Percentiles rank a stretch among this genome's conserved stretches.
Conservation (phyloP, 192 early-diverging fungal species). For the Backusella macrospora region DNA sequence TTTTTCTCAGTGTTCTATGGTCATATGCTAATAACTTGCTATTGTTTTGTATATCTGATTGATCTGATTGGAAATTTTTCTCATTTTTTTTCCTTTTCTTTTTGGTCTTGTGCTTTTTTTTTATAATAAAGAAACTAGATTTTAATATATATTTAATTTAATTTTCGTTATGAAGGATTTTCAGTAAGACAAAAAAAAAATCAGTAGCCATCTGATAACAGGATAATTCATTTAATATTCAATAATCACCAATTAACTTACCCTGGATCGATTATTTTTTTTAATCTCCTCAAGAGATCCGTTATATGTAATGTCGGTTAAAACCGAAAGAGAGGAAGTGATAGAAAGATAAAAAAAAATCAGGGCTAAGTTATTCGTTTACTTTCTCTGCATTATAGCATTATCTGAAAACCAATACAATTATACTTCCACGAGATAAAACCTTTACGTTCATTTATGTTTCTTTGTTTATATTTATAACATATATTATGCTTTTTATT, state of each 20-base stretch:
- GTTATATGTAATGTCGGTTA: not conserved
- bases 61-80: not conserved
- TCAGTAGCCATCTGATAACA: not conserved
- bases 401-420: not conserved
- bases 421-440: not conserved
- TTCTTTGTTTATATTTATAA: not conserved
- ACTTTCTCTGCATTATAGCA: not conserved
- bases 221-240: not conserved
- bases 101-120: not conserved
- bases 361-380: not conserved
- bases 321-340: no score
- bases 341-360: not conserved
- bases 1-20: not conserved
- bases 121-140: not conserved
- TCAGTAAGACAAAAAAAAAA: not conserved
- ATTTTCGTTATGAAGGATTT: not conserved
- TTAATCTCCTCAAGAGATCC: constrained; percentile 8
- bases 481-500: not conserved
- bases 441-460: not conserved
- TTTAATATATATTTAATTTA: not conserved
- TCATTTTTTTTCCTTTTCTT: not conserved
- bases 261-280: not conserved
- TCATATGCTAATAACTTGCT: not conserved
- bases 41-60: not conserved
- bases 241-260: not conserved